Evolutionary conservation across 495 filamentous ascomycete species (phyloP), one percentile per base, ranked within the genome.

Genomic region (Geopyxis carbonaria): DNA sequence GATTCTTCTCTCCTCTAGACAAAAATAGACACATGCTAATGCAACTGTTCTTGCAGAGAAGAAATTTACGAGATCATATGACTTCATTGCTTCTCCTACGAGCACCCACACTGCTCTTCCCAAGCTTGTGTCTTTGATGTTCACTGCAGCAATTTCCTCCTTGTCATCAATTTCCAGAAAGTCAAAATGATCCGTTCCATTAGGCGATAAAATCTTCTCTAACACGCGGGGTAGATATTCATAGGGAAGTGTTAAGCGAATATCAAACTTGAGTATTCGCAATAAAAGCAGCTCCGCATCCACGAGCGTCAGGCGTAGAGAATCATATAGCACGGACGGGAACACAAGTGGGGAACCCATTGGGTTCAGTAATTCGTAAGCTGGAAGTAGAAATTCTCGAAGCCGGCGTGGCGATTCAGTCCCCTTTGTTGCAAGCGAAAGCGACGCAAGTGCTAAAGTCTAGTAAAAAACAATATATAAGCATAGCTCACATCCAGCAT

Each of bases 381-480:
- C 61, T 6, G 62, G 62, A 7, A 64, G 56, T 3, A 65, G 47
- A 29, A 65, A 54, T 18, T 61, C 59, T 28, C 61, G 59, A 27
- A 62, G 58, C 13, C 62, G 58, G 25, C 61, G 58, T 0, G 62
- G 62, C 4, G 59, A 59, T 38, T 64, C 62, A 5, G 62, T 62
- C 29, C 51, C 48, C 45, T 65, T 65, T 25, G 59, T 53, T 16
- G 62, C 57, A 20, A 65, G 58, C 30, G 58, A 62, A 35, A 65
- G 51, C 19, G 59, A 56, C 29, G 62, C 53, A 25, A 65, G 53
- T 23, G 56, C 44, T 15, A 65, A 44, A 10, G 62, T 64, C 61
- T 64, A 24, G 28, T 28, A 13, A 7, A 28, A 7, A 13, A 28
- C 25, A 28, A 7, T 7, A 7, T 28, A 7, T 7, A 28, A 13